Conservation (phyloP, 345 rosid genomes). For the Heritiera fomes region DNA sequence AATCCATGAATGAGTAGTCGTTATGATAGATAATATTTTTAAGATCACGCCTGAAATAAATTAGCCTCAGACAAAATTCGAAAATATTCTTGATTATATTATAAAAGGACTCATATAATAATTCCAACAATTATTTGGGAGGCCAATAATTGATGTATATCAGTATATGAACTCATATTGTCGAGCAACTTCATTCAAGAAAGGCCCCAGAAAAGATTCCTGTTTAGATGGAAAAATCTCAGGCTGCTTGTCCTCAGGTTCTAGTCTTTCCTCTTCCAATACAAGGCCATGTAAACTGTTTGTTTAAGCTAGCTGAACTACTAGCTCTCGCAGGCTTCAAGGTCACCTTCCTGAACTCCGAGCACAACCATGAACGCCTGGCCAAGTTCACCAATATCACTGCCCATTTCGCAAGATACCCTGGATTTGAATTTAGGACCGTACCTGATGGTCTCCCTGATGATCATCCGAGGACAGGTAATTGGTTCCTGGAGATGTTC, state of each 20-base stretch:
- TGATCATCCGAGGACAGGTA: slow-evolving; percentile 30
- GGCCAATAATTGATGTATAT: no score
- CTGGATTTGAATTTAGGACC: slow-evolving; percentile 35
- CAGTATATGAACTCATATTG: neutral
- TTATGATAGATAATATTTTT: no score
- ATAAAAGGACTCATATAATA: no score
- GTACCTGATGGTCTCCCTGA: slow-evolving; percentile 37
- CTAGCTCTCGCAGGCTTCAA: slow-evolving; percentile 44
- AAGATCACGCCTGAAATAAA: no score
- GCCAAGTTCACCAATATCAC: slow-evolving; percentile 25
- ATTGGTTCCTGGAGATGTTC: slow-evolving; percentile 22
- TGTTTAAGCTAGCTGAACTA: slow-evolving; percentile 66
- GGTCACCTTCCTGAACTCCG: slow-evolving; percentile 58
- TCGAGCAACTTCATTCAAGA: neutral
- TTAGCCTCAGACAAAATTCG: no score
- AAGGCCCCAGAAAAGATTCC: neutral
- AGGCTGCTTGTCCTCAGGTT: slow-evolving; percentile 27
- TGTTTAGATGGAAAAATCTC: neutral
- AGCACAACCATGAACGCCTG: slow-evolving; percentile 34
- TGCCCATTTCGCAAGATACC: slow-evolving; percentile 41
- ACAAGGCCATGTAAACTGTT: slow-evolving; percentile 68
- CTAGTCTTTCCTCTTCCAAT: slow-evolving; percentile 58
- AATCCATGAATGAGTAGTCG: no score
- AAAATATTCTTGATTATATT: no score
- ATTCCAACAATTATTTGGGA: no score